These are phyloP conservation scores for Diaporthe aspalathi DNA, from an alignment of 2,329 filamentous ascomycete species.

Conservation along the genomic window DNA sequence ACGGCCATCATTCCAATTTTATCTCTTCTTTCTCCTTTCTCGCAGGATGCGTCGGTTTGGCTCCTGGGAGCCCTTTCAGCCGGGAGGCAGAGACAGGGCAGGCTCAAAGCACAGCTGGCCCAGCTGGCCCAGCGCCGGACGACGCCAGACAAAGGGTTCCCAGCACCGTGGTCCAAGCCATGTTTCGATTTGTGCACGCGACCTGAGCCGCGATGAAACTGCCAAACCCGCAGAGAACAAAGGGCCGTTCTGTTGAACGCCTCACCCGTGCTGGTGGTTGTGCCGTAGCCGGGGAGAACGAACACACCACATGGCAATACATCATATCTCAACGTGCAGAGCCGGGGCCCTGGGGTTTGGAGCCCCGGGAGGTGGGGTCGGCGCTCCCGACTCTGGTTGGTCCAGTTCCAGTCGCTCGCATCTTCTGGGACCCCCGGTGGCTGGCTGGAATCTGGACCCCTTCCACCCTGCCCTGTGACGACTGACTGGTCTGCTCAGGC, in stretches of 20 bases:
- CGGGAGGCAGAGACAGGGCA: constrained; percentile 1
- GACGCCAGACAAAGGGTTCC: constrained; percentile 29
- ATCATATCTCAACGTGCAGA: constrained; percentile 29
- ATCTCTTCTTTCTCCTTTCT: constrained; percentile 26
- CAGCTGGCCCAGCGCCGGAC: constrained; percentile 4
- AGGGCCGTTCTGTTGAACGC: constrained; percentile 22
- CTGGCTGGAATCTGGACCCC: too few relatives aligned
- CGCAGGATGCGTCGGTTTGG: constrained; percentile 3
- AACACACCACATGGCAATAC: constrained; percentile 25
- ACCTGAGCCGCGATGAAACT: constrained; percentile 28
- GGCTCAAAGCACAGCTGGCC: constrained; percentile 23
- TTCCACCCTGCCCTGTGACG: constrained; percentile 10
- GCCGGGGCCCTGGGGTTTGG: constrained; percentile 10
- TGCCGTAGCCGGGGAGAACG: background rate
- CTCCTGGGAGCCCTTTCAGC: constrained; percentile 17
- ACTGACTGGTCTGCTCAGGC: constrained; percentile 7
- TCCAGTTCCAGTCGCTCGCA: too few relatives aligned
- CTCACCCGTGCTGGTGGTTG: background rate
- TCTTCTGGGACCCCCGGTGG: background rate
- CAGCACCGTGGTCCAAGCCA: constrained; percentile 28
- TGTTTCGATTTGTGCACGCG: constrained; percentile 25
- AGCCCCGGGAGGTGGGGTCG: constrained; percentile 9
- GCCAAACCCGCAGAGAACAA: constrained; percentile 23
- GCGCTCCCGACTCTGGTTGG: constrained; percentile 24
- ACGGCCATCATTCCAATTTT: constrained; percentile 26